Evolutionary conservation across 305 asterid genomes (phyloP).

Genomic region (Nicotiana rustica): DNA sequence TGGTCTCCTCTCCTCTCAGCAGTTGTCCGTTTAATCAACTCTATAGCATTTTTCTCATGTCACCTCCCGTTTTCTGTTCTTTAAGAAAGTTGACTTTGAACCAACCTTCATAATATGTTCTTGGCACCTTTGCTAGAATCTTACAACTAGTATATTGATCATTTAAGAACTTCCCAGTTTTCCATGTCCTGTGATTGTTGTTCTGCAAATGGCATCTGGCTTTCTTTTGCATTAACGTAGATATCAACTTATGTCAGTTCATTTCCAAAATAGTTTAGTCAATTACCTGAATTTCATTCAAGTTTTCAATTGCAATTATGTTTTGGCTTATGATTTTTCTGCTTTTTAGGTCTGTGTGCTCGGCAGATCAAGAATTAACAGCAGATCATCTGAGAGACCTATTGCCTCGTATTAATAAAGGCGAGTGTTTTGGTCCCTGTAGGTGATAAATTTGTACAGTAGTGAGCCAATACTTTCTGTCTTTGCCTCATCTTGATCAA

Average conservation of each 20-base stretch:
- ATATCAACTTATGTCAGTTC: not conserved
- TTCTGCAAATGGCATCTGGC: constrained; percentile 17
- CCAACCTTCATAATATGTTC: not conserved
- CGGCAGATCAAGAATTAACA: constrained; percentile 72
- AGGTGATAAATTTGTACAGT: not conserved
- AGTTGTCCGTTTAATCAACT: constrained; percentile 29
- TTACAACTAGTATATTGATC: not conserved
- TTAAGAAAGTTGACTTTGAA: constrained; percentile 18
- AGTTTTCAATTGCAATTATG: not conserved
- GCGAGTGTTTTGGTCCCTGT: constrained; percentile 37
- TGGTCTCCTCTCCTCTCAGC: constrained; percentile 15
- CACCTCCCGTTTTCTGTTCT: not conserved
- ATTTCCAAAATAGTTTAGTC: constrained; percentile 23
- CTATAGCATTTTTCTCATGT: not conserved
- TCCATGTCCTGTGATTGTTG: not conserved
- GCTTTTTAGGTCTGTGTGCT: constrained; percentile 69
- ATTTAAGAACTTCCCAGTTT: not conserved
- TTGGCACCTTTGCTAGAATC: constrained; percentile 7
- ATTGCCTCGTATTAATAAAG: constrained; percentile 55
- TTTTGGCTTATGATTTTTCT: constrained; percentile 35
- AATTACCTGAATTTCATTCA: constrained; percentile 7
- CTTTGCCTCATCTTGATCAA: constrained; percentile 10
- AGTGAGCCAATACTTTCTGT: not conserved
- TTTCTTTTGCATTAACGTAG: not conserved
- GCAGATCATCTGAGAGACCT: constrained; percentile 64